Conservation (phyloP, 1,139 yeast species). For the Scheffersomyces titani region DNA sequence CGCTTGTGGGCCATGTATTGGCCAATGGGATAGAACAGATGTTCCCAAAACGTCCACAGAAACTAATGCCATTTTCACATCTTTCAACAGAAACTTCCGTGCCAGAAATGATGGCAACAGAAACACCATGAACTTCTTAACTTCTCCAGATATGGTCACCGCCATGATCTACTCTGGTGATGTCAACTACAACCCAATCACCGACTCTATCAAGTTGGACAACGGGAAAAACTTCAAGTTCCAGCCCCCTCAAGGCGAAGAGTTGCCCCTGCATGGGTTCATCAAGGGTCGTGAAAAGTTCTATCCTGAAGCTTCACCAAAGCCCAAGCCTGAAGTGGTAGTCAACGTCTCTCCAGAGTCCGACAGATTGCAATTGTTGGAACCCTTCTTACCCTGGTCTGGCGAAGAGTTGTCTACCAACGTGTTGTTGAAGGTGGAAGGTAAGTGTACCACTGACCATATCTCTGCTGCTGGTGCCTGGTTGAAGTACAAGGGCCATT, state of each 20-base stretch:
- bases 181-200: conserved; percentile 83
- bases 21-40: conserved; percentile 91
- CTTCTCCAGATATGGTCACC: conserved; percentile 96
- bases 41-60: conserved; percentile 66
- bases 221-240: conserved; percentile 76
- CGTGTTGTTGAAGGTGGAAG: conserved; percentile 87
- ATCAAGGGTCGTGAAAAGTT: conserved; percentile 78
- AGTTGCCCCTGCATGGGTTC: conserved; percentile 80
- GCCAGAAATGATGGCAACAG: conserved; percentile 98
- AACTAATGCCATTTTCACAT: conserved; percentile 84
- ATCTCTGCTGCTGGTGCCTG: conserved; percentile 99
- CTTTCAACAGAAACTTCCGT: conserved; percentile 94
- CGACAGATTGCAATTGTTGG: conserved; percentile 67
- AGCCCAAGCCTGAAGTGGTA: conserved; percentile 65
- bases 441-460: conserved; percentile 98
- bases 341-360: conserved; percentile 79
- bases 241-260: conserved; percentile 71
- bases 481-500: conserved; percentile 97
- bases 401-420: conserved; percentile 78
- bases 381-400: conserved; percentile 85
- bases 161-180: conserved; percentile 95
- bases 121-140: conserved; percentile 92
- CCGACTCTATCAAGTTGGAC: conserved; percentile 66
- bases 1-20: conserved; percentile 99
- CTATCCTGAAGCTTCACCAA: conserved; percentile 82